These are phyloP conservation scores for Lentinula sp. DNA, from an alignment of 768 basidiomycete genomes.

Conservation along the genomic window DNA sequence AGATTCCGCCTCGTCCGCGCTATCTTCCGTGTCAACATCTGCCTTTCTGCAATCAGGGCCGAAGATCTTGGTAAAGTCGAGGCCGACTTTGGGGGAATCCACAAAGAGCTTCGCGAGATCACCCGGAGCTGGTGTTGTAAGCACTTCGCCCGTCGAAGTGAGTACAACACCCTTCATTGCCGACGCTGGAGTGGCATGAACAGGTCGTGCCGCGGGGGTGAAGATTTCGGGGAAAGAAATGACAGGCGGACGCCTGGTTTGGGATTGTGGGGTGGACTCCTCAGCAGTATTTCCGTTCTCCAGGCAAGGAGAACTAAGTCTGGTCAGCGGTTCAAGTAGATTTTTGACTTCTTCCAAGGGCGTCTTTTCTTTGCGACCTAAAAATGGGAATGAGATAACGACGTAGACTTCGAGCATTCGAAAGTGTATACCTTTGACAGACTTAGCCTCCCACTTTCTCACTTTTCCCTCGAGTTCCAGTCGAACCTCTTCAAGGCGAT, in stretches of 20 bases:
- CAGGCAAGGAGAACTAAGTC: constrained; percentile 13
- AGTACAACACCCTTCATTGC: constrained; percentile 78
- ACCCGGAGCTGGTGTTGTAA: constrained; percentile 64
- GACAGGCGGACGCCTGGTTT: constrained; percentile 14
- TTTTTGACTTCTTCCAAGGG: constrained; percentile 79
- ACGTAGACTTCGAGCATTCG: not conserved
- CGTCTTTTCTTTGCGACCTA: constrained; percentile 44
- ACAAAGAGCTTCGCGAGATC: constrained; percentile 65
- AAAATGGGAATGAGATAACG: not conserved
- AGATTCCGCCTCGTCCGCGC: constrained; percentile 21
- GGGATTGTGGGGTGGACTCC: constrained; percentile 19
- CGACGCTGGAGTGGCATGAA: constrained; percentile 31
- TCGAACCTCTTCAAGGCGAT: constrained; percentile 37
- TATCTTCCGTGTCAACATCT: constrained; percentile 20
- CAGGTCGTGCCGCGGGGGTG: constrained; percentile 42
- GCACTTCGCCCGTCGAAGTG: constrained; percentile 69
- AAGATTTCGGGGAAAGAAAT: constrained; percentile 29
- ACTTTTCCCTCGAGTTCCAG: constrained; percentile 47
- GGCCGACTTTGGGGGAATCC: constrained; percentile 61
- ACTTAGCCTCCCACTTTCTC: constrained; percentile 32
- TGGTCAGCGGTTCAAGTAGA: constrained; percentile 44
- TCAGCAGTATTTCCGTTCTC: constrained; percentile 12
- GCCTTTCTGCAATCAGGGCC: constrained; percentile 37
- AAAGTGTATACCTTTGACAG: constrained; percentile 17
- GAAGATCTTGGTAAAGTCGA: constrained; percentile 77